Evolutionary conservation across 345 rosid genomes (phyloP), one percentile per base, ranked within the genome.

Genomic region (Gossypium arboreum): DNA sequence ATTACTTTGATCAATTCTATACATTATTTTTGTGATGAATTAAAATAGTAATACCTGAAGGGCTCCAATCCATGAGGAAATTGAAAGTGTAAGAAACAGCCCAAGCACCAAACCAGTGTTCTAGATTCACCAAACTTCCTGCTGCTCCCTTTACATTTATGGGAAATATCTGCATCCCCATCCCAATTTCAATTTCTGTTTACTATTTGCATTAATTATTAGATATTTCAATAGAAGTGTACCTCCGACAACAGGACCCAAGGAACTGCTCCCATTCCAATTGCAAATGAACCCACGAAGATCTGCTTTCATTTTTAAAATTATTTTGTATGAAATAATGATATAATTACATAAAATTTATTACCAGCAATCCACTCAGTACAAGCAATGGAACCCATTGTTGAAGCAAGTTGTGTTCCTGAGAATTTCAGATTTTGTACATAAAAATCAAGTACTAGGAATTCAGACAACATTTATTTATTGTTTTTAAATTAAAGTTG

Each of bases 211-310:
- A 34, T 29, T 29, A 3, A 29, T 29, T 29, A 29, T 29, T 29
- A 29, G 39, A 29, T 29, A 29, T 29, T 4, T 29, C 39, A 29
- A 29, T 29, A 29, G 39, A 12, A 24, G 16, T 20, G 8, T 76
- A 77, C 84, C 85, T 88, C 87, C 0, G 84, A 88, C 88, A 84
- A 79, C 55, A 83, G 70, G 61, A 86, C 80, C 83, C 89, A 87
- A n/a, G 85, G 89, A 73, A 88, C 76, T 59, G 82, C 79, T 80
- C 88, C 88, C 89, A 80, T 83, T 45, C 89, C 85, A n/a, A 79
- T 69, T 1, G 88, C 77, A 43, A 84, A 87, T 2, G 83, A 84
- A 24, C 85, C 91, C 3, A 68, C 57, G 60, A 75, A 85, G 9
- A 76, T 71, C 83, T 85, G 75, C 5, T 72, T 72, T n/a, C 25